Conservation (phyloP, 2,329 filamentous ascomycete species). For the Ophiostoma tasmaniense region DNA sequence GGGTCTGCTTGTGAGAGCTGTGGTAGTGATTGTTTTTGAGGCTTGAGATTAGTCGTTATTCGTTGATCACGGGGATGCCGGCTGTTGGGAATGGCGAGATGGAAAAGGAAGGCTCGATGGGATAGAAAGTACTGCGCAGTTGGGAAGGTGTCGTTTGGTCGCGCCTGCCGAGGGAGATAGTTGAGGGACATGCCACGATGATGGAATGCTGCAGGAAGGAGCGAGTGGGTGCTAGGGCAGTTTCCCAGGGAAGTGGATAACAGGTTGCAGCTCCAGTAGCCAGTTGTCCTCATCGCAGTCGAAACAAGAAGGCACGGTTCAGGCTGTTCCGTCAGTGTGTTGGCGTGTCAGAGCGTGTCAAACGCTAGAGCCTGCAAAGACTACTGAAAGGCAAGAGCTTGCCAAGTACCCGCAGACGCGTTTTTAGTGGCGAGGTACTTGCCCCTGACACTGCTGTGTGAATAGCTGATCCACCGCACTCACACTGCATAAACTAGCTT, state of each 20-base stretch:
- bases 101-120: background rate
- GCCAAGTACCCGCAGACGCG: background rate
- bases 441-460: background rate
- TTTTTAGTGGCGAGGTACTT: background rate
- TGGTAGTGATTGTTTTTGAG: background rate
- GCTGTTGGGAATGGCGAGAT: background rate
- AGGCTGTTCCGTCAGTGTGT: background rate
- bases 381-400: background rate
- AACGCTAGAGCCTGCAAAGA: background rate
- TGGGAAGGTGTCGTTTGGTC: conserved; percentile 1
- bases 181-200: conserved; percentile 9
- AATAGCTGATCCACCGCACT: background rate
- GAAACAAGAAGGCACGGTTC: conserved; percentile 4
- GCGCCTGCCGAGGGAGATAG: conserved; percentile 6
- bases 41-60: background rate
- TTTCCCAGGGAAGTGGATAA: conserved; percentile 9
- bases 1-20: background rate
- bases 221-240: conserved; percentile 9
- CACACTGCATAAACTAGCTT: background rate
- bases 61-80: background rate
- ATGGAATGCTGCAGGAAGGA: conserved; percentile 11
- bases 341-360: background rate
- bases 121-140: background rate
- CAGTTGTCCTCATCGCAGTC: conserved; percentile 16
- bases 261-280: conserved; percentile 11